phyloP scores from a whole-genome alignment of 768 basidiomycete genomes.

The Mycena vitilis region DNA sequence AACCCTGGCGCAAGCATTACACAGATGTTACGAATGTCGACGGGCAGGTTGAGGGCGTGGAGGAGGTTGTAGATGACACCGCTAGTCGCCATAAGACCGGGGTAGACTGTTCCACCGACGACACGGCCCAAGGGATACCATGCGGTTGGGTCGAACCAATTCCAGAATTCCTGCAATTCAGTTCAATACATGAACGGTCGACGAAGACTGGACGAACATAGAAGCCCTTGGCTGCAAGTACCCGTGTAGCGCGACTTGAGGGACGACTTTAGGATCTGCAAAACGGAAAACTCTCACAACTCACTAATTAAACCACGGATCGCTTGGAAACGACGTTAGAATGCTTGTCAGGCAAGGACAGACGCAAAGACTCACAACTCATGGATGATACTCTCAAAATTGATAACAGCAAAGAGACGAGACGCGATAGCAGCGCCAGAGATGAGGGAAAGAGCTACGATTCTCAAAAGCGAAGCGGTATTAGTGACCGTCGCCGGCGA shows the following conservation, averaged over 20 bases:
- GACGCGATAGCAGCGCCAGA: slow-evolving; percentile 96
- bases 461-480: slow-evolving; percentile 90
- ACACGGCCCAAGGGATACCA: slow-evolving; percentile 99
- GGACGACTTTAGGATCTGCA: slow-evolving; percentile 30
- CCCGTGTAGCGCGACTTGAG: slow-evolving; percentile 88
- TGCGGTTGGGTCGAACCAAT: slow-evolving; percentile 99
- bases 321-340: slow-evolving; percentile 59
- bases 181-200: slow-evolving; percentile 3
- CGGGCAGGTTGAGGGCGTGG: slow-evolving; percentile 89
- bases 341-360: slow-evolving; percentile 10
- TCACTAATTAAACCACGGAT: slow-evolving; percentile 99
- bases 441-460: slow-evolving; percentile 90
- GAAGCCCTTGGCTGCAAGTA: slow-evolving; percentile 93
- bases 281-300: slow-evolving; percentile 47
- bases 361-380: slow-evolving; percentile 83
- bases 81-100: slow-evolving; percentile 97
- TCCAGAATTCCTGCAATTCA: slow-evolving; percentile 92
- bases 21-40: slow-evolving; percentile 97
- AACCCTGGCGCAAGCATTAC: slow-evolving; percentile 97
- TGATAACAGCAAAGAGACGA: slow-evolving; percentile 95
- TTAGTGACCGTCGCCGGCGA: slow-evolving; percentile 83
- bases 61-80: slow-evolving; percentile 96
- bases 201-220: slow-evolving; percentile 69
- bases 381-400: slow-evolving; percentile 99
- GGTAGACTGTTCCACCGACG: slow-evolving; percentile 98